Percentiles rank a stretch among this genome's conserved stretches.
Conservation (phyloP, 805 yeast genomes). For the Grigorovia jiainica region DNA sequence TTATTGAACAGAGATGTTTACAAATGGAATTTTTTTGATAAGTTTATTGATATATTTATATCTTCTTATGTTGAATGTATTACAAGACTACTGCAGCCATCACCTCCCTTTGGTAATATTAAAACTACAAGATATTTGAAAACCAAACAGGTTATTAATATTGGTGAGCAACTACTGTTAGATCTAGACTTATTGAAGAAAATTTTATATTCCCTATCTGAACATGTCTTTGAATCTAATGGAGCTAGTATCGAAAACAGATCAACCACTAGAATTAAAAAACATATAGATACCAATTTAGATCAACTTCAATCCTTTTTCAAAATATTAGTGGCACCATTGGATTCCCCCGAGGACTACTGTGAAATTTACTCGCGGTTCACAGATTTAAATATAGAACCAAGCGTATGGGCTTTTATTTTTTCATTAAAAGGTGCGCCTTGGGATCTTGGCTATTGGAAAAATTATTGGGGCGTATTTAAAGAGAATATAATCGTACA, state of each 20-base stretch:
- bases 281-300: slow-evolving; percentile 19
- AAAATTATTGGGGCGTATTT: slow-evolving; percentile 18
- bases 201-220: slow-evolving; percentile 30
- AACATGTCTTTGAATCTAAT: slow-evolving; percentile 12
- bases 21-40: slow-evolving; percentile 64
- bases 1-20: slow-evolving; percentile 61
- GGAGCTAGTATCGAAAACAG: slow-evolving; percentile 9
- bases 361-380: slow-evolving; percentile 27
- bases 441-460: slow-evolving; percentile 28
- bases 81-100: slow-evolving; percentile 49
- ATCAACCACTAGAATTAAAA: slow-evolving; percentile 19
- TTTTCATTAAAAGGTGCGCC: slow-evolving; percentile 22
- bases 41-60: slow-evolving; percentile 56
- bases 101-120: slow-evolving; percentile 41
- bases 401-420: slow-evolving; percentile 25
- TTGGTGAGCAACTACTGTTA: slow-evolving; percentile 70
- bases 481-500: slow-evolving; percentile 3
- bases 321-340: slow-evolving; percentile 22
- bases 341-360: slow-evolving; percentile 39
- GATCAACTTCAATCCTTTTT: slow-evolving; percentile 14
- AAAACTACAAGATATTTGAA: slow-evolving; percentile 13
- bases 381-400: slow-evolving; percentile 16
- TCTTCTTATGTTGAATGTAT: slow-evolving; percentile 49
- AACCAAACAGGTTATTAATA: slow-evolving; percentile 23
- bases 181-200: slow-evolving; percentile 62